Conservation (phyloP, 2,329 filamentous ascomycete species). For the Chrysosporium queenslandicum region DNA sequence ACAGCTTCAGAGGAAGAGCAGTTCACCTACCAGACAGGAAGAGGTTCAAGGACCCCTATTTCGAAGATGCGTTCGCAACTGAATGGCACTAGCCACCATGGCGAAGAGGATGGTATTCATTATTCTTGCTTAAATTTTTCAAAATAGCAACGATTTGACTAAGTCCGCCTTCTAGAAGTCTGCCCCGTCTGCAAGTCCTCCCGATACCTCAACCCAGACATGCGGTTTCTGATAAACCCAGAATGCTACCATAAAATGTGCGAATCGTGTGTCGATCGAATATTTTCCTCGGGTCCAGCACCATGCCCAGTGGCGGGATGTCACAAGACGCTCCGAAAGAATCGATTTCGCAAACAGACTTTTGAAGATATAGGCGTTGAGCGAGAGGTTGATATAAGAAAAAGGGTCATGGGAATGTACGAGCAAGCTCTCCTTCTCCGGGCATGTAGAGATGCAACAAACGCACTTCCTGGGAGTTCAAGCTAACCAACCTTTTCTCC, state of each 20-base stretch:
- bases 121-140: too few species aligned
- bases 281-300: conserved; percentile 84
- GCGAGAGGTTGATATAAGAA: conserved; percentile 84
- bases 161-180: conserved; percentile 54
- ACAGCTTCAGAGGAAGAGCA: too few species aligned
- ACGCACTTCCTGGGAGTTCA: neutral
- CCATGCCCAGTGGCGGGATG: conserved; percentile 88
- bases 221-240: conserved; percentile 92
- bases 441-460: neutral
- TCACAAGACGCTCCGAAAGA: conserved; percentile 72
- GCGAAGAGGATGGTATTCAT: conserved; percentile 35
- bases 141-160: too few species aligned
- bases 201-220: conserved; percentile 86
- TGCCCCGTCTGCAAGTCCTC: conserved; percentile 97
- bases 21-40: neutral
- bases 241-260: conserved; percentile 99
- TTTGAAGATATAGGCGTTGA: conserved; percentile 83
- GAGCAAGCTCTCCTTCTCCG: conserved; percentile 12
- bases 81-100: conserved; percentile 27
- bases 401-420: conserved; percentile 56
- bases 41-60: neutral
- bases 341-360: conserved; percentile 75
- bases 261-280: conserved; percentile 84
- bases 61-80: conserved; percentile 25
- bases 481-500: neutral